phyloP scores from a whole-genome alignment of 139 green algal species.

The Volvox reticuliferus region DNA sequence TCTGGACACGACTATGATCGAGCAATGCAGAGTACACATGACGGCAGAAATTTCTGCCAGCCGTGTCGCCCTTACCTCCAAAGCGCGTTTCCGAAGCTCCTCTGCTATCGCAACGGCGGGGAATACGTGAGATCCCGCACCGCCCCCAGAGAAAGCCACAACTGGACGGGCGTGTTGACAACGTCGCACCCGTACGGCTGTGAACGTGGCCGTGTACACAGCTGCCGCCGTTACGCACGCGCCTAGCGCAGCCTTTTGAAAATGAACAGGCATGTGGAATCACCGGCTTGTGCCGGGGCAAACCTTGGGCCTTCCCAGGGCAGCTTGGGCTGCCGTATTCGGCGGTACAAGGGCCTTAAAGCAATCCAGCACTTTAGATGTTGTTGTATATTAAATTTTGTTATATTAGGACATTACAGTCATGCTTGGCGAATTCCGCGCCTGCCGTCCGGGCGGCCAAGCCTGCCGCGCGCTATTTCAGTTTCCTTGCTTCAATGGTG shows the following conservation, averaged over 20 bases:
- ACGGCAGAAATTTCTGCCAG: neutral
- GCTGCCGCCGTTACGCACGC: neutral
- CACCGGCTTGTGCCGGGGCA: too few species aligned
- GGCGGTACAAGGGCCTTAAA: too few species aligned
- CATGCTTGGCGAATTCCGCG: too few species aligned
- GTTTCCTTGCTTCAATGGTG: too few species aligned
- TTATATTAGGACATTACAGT: too few species aligned
- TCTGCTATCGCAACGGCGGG: slow-evolving; percentile 18
- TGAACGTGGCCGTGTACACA: neutral
- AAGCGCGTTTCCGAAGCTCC: neutral
- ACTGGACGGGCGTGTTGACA: neutral
- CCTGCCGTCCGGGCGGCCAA: too few species aligned
- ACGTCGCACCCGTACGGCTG: neutral
- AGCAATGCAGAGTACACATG: too few species aligned
- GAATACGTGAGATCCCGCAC: neutral
- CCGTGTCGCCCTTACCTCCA: neutral
- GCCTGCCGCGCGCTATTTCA: too few species aligned
- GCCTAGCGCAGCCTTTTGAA: neutral
- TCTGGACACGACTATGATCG: neutral
- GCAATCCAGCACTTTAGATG: too few species aligned
- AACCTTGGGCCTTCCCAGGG: too few species aligned
- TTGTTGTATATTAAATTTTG: too few species aligned
- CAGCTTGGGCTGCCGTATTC: too few species aligned
- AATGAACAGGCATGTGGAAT: neutral
- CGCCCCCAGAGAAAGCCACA: neutral